Percentiles rank a stretch among this genome's conserved stretches.
Conservation (phyloP, 345 rosid genomes). For the Moricandia moricandioides region DNA sequence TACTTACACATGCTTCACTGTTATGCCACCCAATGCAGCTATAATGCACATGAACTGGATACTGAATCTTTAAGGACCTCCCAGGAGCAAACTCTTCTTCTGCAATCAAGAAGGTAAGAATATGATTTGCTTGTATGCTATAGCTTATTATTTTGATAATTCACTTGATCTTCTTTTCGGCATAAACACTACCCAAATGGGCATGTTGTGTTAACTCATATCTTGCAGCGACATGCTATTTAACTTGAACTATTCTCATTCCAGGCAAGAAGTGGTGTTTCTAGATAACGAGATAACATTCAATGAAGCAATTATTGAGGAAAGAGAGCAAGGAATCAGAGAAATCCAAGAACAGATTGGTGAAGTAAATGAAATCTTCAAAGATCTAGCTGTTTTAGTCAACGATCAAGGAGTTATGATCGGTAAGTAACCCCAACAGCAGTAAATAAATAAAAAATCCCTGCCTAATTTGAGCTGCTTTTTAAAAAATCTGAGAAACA, state of each 20-base stretch:
- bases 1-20: slow-evolving; percentile 2
- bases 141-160: neutral
- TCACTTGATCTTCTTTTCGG: neutral
- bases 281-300: slow-evolving; percentile 65
- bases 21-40: slow-evolving; percentile 37
- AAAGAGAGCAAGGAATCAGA: slow-evolving; percentile 73
- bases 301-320: slow-evolving; percentile 73
- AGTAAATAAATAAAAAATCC: neutral
- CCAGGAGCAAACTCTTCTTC: slow-evolving; percentile 51
- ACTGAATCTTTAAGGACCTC: slow-evolving; percentile 41
- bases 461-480: neutral
- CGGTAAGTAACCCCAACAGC: slow-evolving; percentile 39
- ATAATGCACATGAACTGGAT: slow-evolving; percentile 53
- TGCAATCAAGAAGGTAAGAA: slow-evolving; percentile 57
- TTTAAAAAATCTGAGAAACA: neutral
- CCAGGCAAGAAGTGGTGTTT: slow-evolving; percentile 58
- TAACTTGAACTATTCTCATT: slow-evolving; percentile 7
- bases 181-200: neutral
- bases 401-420: slow-evolving; percentile 65
- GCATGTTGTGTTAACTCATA: neutral
- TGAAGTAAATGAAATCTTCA: slow-evolving; percentile 74
- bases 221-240: neutral
- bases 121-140: neutral
- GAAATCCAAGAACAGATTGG: slow-evolving; percentile 68
- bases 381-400: slow-evolving; percentile 64